Percentiles rank a stretch among this genome's conserved stretches.
These are phyloP conservation scores for Nitzschia palea DNA, from an alignment of 108 stramenopile species.

Conservation along the genomic window DNA sequence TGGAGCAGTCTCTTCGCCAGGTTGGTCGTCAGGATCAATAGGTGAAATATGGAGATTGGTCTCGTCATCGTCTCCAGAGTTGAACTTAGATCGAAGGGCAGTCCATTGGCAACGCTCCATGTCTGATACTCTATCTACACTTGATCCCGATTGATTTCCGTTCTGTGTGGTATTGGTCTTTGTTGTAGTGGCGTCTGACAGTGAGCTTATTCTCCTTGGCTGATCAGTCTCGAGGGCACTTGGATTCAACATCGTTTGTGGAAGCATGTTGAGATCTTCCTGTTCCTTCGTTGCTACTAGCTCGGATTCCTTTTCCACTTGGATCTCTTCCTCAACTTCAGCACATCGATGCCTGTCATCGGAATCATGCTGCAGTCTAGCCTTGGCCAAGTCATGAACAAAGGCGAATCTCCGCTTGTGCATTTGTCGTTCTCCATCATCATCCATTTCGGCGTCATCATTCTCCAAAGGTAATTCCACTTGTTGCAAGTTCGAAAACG, in stretches of 20 bases:
- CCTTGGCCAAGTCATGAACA: constrained; percentile 44
- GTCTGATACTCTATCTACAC: constrained; percentile 15
- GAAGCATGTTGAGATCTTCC: background rate
- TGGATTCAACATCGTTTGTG: too few species aligned
- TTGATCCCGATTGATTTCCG: too few species aligned
- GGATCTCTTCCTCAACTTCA: constrained; percentile 4
- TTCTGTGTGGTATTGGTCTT: too few species aligned
- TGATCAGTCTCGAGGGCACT: too few species aligned
- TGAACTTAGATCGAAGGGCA: constrained; percentile 24
- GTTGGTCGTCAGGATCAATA: constrained; percentile 14
- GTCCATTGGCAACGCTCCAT: constrained; percentile 25
- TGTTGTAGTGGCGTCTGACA: too few species aligned
- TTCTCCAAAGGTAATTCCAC: constrained; percentile 9
- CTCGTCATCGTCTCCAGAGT: background rate
- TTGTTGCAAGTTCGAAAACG: constrained; percentile 44
- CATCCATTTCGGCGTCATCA: constrained; percentile 4
- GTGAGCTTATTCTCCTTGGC: too few species aligned
- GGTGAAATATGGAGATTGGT: background rate
- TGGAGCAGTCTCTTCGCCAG: too few species aligned
- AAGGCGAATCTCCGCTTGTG: constrained; percentile 55
- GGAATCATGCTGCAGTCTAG: constrained; percentile 48
- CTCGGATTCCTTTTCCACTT: background rate
- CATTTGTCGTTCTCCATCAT: constrained; percentile 19
- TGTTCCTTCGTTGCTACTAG: background rate
- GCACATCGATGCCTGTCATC: constrained; percentile 19